These are phyloP conservation scores for Ehretia macrophylla DNA, from an alignment of 257 asterid genomes.

Conservation along the genomic window DNA sequence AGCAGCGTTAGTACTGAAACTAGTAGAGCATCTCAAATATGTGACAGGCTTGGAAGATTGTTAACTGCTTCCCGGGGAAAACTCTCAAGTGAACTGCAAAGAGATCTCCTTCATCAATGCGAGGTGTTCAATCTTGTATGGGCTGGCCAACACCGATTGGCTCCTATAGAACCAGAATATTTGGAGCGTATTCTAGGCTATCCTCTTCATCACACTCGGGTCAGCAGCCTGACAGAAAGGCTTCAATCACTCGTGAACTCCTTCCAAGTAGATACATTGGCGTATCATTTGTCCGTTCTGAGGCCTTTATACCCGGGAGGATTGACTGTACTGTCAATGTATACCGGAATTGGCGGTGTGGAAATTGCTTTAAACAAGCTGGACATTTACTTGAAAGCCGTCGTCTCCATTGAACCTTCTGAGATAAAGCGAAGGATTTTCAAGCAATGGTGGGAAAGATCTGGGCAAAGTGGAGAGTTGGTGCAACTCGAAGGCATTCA, in stretches of 20 bases:
- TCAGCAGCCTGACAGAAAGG: slow-evolving; percentile 47
- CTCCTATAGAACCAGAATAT: slow-evolving; percentile 59
- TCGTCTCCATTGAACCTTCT: slow-evolving; percentile 63
- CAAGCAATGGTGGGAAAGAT: slow-evolving; percentile 81
- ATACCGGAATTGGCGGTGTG: slow-evolving; percentile 74
- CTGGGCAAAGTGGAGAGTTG: slow-evolving; percentile 63
- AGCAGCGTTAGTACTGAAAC: slow-evolving; percentile 40
- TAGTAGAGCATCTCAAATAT: slow-evolving; percentile 30
- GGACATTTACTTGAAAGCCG: slow-evolving; percentile 57
- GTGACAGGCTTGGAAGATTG: slow-evolving; percentile 58
- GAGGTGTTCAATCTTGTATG: slow-evolving; percentile 56
- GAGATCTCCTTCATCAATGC: slow-evolving; percentile 52
- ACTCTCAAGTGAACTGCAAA: slow-evolving; percentile 45
- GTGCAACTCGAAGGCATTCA: slow-evolving; percentile 59
- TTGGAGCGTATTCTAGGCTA: slow-evolving; percentile 75
- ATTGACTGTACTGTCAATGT: slow-evolving; percentile 54
- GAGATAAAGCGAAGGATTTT: slow-evolving; percentile 52
- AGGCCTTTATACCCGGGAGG: slow-evolving; percentile 56
- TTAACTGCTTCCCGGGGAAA: slow-evolving; percentile 42
- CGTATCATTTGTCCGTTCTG: slow-evolving; percentile 62
- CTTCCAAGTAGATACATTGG: slow-evolving; percentile 78
- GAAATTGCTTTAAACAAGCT: slow-evolving; percentile 74
- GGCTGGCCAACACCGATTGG: slow-evolving; percentile 51
- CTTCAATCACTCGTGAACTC: slow-evolving; percentile 45
- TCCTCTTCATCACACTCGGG: slow-evolving; percentile 55